phyloP scores from a whole-genome alignment of 371 early-diverging fungal genomes.

The Mortierella sp. region DNA sequence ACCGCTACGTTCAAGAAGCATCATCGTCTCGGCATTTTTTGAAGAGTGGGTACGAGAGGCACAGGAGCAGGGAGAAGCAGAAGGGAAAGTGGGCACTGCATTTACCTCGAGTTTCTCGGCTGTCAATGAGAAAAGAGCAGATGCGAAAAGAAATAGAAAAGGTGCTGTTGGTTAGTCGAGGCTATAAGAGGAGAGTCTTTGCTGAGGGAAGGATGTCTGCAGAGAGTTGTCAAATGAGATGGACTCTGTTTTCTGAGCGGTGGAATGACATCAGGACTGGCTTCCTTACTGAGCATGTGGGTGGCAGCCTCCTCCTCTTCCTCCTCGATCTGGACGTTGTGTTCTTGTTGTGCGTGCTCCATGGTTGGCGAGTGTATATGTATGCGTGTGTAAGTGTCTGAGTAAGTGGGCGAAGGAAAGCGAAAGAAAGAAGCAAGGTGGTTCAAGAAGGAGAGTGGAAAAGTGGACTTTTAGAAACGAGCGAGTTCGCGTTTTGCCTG shows the following conservation, averaged over 20 bases:
- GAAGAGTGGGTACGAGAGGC: neutral
- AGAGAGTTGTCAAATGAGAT: constrained; percentile 33
- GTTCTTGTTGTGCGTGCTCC: constrained; percentile 47
- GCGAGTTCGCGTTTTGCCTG: neutral
- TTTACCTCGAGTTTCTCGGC: constrained; percentile 50
- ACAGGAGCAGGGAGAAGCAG: neutral
- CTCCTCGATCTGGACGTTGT: constrained; percentile 35
- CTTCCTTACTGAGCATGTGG: constrained; percentile 46
- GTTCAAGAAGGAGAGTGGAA: neutral
- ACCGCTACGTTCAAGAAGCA: neutral
- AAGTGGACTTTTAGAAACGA: neutral
- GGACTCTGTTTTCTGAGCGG: constrained; percentile 5
- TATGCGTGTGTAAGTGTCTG: neutral
- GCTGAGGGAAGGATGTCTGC: neutral
- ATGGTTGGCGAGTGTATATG: constrained; percentile 17
- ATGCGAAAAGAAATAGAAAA: neutral
- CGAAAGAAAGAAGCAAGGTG: neutral
- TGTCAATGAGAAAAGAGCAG: neutral
- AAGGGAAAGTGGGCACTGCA: neutral
- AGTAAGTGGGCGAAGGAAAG: neutral
- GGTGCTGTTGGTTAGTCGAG: neutral
- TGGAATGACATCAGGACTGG: neutral
- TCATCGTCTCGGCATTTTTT: neutral
- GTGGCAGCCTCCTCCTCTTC: constrained; percentile 37
- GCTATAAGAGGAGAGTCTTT: too few relatives aligned